Evolutionary conservation across 2,329 filamentous ascomycete genomes (phyloP), one percentile per base, ranked within the genome.

Genomic region (Fusarium phyllophilum): DNA sequence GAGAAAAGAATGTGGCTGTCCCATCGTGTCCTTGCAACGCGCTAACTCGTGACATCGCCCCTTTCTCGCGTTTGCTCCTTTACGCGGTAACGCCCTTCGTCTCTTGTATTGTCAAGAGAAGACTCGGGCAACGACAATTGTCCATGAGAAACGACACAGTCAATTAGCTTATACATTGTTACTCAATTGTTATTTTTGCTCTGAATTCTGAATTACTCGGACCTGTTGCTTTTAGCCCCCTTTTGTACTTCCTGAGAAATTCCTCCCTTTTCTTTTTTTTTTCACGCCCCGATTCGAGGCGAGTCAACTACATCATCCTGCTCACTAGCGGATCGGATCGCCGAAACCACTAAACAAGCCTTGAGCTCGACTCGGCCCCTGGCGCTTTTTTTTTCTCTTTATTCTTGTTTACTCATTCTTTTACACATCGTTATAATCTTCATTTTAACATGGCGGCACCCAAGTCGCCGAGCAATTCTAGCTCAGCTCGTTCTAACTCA

Each of bases 11-110:
- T 42, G 68, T 72, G 61, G 64, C 58, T 56, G 49, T 54, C 13
- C 24, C 0, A 14, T 33, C 42, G 44, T 45, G 18, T 6, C 17
- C 20, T 66, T 29, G 14, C 68, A 44, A 73, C 75, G 72, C 78
- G 69, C 66, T 68, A 70, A 62, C 74, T 58, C 80, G 81, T 83
- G 82, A 83, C 72, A 68, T 68, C 82, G 81, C 75, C 78, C 64
- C 74, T 52, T 62, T 75, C 77, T 83, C 82, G 82, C 81, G 82
- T 83, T 67, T 64, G 36, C 26, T 73, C 74, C 61, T 76, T 72
- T 71, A 58, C 72, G 72, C 72, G 72, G 17, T 65, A 48, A 63
- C 66, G 48, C 57, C 57, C 46, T 62, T 73, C 45, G 14, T 22
- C 39, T n/a, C 42, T 44, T 55, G 29, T 33, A 54, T 69, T 45